Evolutionary conservation across 345 rosid genomes (phyloP).

Genomic region (Hirschfeldia incana): DNA sequence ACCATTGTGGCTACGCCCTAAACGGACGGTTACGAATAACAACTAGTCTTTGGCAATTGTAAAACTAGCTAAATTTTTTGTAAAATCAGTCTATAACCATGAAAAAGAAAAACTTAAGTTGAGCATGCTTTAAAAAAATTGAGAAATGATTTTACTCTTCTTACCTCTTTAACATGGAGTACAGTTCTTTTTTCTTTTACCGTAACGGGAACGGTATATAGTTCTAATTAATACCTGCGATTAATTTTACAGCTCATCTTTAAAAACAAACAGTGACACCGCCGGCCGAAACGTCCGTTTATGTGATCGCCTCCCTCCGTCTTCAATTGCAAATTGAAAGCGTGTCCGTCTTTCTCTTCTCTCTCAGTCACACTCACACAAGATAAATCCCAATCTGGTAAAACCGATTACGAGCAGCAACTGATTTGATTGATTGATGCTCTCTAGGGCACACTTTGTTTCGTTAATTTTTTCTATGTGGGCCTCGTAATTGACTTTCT

Average conservation of each 20-base stretch:
- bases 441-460: slow-evolving; percentile 12
- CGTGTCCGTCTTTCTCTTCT: neutral
- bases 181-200: too few relatives aligned
- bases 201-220: neutral
- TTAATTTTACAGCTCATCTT: slow-evolving; percentile 2
- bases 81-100: neutral
- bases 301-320: slow-evolving; percentile 7
- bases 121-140: too few relatives aligned
- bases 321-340: slow-evolving; percentile 6
- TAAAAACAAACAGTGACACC: slow-evolving; percentile 19
- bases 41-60: neutral
- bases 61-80: neutral
- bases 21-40: neutral
- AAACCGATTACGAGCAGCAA: slow-evolving; percentile 21
- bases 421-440: neutral
- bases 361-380: neutral
- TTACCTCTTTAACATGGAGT: neutral
- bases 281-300: slow-evolving; percentile 24
- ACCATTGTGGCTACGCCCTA: neutral
- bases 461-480: neutral
- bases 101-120: too few relatives aligned
- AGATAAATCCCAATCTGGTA: slow-evolving; percentile 16
- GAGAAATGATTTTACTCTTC: neutral
- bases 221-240: neutral
- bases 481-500: slow-evolving; percentile 23